Evolutionary conservation across 495 filamentous ascomycete genomes (phyloP).

Genomic region (Penicillium atrosanguineum): DNA sequence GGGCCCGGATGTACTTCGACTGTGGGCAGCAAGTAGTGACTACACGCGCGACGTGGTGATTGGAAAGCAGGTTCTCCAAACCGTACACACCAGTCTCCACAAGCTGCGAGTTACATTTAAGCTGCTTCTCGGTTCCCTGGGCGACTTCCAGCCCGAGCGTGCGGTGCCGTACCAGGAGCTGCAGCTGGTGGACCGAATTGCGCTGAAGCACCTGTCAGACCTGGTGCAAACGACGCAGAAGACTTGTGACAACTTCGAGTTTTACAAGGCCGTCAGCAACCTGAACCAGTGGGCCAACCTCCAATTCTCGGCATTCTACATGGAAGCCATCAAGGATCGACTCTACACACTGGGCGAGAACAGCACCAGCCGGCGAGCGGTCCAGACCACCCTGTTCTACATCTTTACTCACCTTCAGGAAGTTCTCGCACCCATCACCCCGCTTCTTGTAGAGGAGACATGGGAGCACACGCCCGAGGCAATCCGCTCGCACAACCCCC

Average conservation of each 20-base stretch:
- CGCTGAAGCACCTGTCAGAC: conserved; percentile 67
- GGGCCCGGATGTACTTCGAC: conserved; percentile 80
- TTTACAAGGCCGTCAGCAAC: conserved; percentile 69
- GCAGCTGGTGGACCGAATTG: conserved; percentile 65
- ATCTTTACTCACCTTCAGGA: conserved; percentile 69
- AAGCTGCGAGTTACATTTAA: conserved; percentile 88
- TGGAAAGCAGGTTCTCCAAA: conserved; percentile 68
- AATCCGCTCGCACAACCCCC: conserved; percentile 50
- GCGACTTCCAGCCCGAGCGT: conserved; percentile 50
- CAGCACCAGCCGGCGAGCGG: conserved; percentile 47
- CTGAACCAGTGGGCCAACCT: conserved; percentile 77
- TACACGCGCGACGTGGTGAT: conserved; percentile 86
- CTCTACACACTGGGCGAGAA: conserved; percentile 74
- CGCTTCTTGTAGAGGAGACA: conserved; percentile 81
- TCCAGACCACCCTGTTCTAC: conserved; percentile 66
- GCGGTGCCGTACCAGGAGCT: conserved; percentile 41
- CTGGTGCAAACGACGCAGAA: conserved; percentile 57
- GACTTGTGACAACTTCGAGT: conserved; percentile 70
- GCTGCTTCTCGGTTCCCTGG: conserved; percentile 78
- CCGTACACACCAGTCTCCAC: conserved; percentile 69
- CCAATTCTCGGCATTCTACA: conserved; percentile 89
- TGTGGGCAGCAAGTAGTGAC: conserved; percentile 90
- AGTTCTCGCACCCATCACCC: conserved; percentile 77
- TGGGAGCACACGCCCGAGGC: conserved; percentile 71
- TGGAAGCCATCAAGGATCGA: conserved; percentile 87